Base-by-base conservation (phyloP, 306 rosid species). In the Hylodesmum podocarpum region DNA sequence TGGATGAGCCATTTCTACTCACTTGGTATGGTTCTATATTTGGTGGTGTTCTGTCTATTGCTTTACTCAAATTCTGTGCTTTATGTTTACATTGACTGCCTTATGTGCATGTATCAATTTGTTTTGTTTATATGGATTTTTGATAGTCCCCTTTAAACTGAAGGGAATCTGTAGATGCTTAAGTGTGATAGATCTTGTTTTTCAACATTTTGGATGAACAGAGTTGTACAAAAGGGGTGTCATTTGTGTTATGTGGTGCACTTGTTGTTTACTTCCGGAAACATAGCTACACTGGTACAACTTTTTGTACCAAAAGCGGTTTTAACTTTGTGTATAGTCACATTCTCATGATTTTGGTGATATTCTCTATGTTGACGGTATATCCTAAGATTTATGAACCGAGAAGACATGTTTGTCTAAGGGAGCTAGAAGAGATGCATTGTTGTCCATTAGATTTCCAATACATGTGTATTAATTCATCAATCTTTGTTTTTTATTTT, bases 1-100 rank as follows among this genome's bases (percentile, higher is more conserved):
- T 93, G n/a, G 96, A 91, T 54, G 89, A 93, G 67, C 97, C 98
- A 46, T 91, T 91, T 80, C 78, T 93, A 41, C 83, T 93, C 16
- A 93, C 98, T 36, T 93, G 98, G 99, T 92, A 69, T 78, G 89
- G 49, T 68, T 58, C 70, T 63, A 44, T 75, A 3, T 61, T 54
- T 70, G 14, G 29, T 7, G 11, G 16, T 70, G 13, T 51, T 59
- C 3, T 11, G 10, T 59, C 36, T 62, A 5, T 57, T 27, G 36
- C 41, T 78, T 58, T 1, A 27, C 29, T 71, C 16, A 19, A 25
- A 53, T 36, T 6, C 14, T 78, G 36, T 36, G 24, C 41, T 78
- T 58, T 27, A 12, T 37, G 64, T 44, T 65, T 70, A 34, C 40
- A 37, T 40, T 40, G 19, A 9, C 41, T 77, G 25, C 13, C 5